Base-by-base conservation (phyloP, 805 yeast genomes). In the Zygosaccharomyces bailii region DNA sequence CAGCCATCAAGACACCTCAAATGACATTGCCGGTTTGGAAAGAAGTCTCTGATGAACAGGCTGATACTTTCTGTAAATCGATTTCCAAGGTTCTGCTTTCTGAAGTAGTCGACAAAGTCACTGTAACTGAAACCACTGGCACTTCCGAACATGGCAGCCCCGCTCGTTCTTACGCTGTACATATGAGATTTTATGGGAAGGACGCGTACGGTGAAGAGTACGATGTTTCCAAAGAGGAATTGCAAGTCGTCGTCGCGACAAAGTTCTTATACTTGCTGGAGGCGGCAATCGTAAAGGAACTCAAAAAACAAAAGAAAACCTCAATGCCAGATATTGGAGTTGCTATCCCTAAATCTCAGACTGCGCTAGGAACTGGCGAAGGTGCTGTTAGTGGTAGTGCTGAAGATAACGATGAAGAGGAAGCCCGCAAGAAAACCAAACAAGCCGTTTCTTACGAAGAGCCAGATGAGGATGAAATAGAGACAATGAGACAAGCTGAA, bases 1-100 rank as follows among this genome's bases (percentile, higher is more conserved):
- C 96, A 17, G 71, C 85, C 38, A 93, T 93, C 61, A 87, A 88
- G 73, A 93, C 99, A n/a, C 99, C 99, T 35, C 98, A 93, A 71
- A 93, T 93, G 99, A 80, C 93, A 3, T 72, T 93, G 56, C 99
- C 99, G 20, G 75, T 93, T 37, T 71, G 79, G 59, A 70, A 74
- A 27, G 95, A 86, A 58, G 93, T 95, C 43, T 74, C 76, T 37
- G 96, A 91, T 65, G 85, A 77, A 19, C 80, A 82, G 64, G 98
- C 98, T 2, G 96, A 89, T 58, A 79, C 87, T 4, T 93, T 95
- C 81, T 85, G 96, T 69, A 88, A 88, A 68, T 80, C 93, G 27
- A 83, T 91, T 45, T 87, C 95, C 29, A 81, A 79, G 61, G 93
- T 93, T 55, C 74, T 79, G 44, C 75, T 93, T 53, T 84, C 96